Evolutionary conservation across 768 basidiomycete genomes (phyloP).

Genomic region (Boletus patriciae): DNA sequence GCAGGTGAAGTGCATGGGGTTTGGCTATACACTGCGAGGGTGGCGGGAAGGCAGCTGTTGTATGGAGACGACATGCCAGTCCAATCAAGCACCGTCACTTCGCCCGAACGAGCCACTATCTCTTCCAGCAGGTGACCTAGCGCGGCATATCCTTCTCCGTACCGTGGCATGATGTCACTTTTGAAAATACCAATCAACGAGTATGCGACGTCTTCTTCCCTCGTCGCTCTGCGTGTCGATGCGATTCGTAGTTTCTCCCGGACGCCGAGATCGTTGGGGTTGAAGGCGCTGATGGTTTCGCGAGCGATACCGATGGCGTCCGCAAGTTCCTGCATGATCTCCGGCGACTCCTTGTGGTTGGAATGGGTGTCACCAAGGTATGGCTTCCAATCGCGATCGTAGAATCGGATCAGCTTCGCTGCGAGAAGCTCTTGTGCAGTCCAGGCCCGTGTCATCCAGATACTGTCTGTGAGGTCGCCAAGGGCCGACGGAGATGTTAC

Average conservation of each 20-base stretch:
- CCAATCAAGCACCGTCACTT: conserved; percentile 12
- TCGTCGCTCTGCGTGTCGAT: conserved; percentile 7
- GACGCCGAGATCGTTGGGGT: conserved; percentile 4
- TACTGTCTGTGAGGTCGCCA: background rate
- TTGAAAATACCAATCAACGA: background rate
- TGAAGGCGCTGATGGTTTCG: background rate
- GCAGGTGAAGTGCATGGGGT: background rate
- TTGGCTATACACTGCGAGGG: background rate
- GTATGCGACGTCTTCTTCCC: background rate
- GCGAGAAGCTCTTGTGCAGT: conserved; percentile 20
- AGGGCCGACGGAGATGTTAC: background rate
- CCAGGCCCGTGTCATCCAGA: conserved; percentile 18
- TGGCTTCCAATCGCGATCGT: conserved; percentile 6
- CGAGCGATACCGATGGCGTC: conserved; percentile 6
- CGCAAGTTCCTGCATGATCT: conserved; percentile 10
- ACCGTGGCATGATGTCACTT: background rate
- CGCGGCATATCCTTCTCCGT: conserved; percentile 9
- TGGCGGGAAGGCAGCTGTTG: conserved; percentile 13
- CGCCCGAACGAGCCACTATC: conserved; percentile 9
- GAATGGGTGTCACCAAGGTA: conserved; percentile 1
- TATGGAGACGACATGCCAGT: conserved; percentile 9
- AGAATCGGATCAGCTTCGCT: conserved; percentile 10
- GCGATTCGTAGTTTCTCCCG: conserved; percentile 13
- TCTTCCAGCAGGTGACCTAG: conserved; percentile 15
- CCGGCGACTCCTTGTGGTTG: conserved; percentile 13